Conservation (phyloP, 2,329 filamentous ascomycete species). For the Arachnomyces sp. region DNA sequence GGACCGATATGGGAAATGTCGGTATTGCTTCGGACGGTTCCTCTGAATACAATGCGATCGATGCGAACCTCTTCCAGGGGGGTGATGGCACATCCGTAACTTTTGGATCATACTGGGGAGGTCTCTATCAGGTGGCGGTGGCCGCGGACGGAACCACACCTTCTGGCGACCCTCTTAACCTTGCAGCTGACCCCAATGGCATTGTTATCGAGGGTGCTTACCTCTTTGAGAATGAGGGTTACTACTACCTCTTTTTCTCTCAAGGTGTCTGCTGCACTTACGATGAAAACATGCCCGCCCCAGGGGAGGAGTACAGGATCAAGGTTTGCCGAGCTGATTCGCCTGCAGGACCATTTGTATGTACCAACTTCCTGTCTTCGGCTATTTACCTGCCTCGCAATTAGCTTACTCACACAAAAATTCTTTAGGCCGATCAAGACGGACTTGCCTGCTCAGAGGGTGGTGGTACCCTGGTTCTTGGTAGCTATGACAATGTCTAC, state of each 20-base stretch:
- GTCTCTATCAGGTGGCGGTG: constrained; percentile 54
- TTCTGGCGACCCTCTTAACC: constrained; percentile 33
- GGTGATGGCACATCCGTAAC: constrained; percentile 41
- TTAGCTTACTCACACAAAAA: neutral
- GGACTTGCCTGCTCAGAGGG: constrained; percentile 47
- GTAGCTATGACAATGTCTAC: constrained; percentile 53
- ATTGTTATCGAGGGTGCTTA: constrained; percentile 49
- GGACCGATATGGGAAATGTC: constrained; percentile 26
- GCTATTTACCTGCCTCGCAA: neutral
- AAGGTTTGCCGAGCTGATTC: constrained; percentile 52
- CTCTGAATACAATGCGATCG: constrained; percentile 53
- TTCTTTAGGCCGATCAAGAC: too few species aligned
- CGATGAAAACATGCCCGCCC: constrained; percentile 42
- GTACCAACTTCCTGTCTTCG: constrained; percentile 7
- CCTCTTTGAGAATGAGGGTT: constrained; percentile 47
- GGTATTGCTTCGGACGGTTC: constrained; percentile 29
- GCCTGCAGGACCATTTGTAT: constrained; percentile 47
- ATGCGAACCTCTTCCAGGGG: constrained; percentile 44
- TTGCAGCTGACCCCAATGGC: constrained; percentile 47
- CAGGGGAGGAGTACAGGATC: constrained; percentile 58
- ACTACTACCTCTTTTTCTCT: constrained; percentile 59
- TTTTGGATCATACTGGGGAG: constrained; percentile 62
- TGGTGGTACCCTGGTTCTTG: constrained; percentile 55
- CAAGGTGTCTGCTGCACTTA: constrained; percentile 54
- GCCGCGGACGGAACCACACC: constrained; percentile 20